Evolutionary conservation across 2,329 filamentous ascomycete species (phyloP), one percentile per base, ranked within the genome.

Genomic region (Plenodomus tracheiphilus): DNA sequence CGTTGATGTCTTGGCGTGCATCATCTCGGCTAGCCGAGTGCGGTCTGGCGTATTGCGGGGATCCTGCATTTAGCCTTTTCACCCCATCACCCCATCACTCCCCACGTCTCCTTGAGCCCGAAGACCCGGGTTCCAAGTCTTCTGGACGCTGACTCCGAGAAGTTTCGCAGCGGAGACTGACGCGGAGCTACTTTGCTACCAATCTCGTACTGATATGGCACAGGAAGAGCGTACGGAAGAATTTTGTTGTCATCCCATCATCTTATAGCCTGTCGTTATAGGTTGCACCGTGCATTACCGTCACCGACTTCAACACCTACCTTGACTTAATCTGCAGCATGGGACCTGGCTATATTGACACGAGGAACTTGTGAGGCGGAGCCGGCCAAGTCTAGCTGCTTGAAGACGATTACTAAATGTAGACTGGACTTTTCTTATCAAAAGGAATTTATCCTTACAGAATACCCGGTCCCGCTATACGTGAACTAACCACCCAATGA

Each of bases 31-130:
- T 54, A 55, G 41, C 48, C 43, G 18, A 49, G 16, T 28, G 18
- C 4, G 30, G 18, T 18, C 30, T 61, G 52, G 58, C 39, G 43
- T 28, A 39, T 49, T 59, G 61, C 55, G 61, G 64, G 57, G 58
- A 41, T 38, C 21, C 39, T 38, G 44, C 47, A 56, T 67, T 66
- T 65, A 68, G 58, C 64, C 64, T 58, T 64, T 62, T 59, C 49
- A 53, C 43, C 49, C 41, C 43, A 49, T 59, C 49, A 53, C 43
- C 49, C 41, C 43, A 49, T 30, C 34, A 22, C 40, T 49, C 47
- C 47, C 44, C 46, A 25, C 37, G 18, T 36, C 51, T 61, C 59
- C 61, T 44, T 61, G 59, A 54, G 57, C 41, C 68, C 65, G 61
- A 61, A 43, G 51, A 61, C 60, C 64, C 62, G 55, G 60, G 47